Percentiles rank a stretch among this genome's conserved stretches.
phyloP scores from a whole-genome alignment of 768 basidiomycete genomes.

The Psilocybe sp. region DNA sequence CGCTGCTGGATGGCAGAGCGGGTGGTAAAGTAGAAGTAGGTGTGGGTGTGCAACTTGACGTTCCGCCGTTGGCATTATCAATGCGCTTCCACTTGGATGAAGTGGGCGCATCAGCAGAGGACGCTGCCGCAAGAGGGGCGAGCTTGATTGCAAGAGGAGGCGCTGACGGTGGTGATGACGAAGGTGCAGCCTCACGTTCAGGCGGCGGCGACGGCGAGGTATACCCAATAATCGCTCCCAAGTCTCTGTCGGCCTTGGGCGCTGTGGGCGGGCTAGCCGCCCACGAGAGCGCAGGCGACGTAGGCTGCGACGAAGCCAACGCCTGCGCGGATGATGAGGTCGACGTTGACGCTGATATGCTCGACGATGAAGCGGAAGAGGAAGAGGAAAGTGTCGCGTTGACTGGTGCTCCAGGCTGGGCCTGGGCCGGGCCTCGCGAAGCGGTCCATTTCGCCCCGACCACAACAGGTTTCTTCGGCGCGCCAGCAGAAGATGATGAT shows the following conservation, averaged over 20 bases:
- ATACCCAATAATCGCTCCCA: conserved; percentile 21
- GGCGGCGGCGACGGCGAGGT: conserved; percentile 23
- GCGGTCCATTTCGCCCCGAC: conserved; percentile 52
- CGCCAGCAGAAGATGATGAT: conserved; percentile 3
- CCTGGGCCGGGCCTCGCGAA: conserved; percentile 13
- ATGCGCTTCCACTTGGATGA: conserved; percentile 31
- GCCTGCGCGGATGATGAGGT: conserved; percentile 11
- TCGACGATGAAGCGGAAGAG: background rate
- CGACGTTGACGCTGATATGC: conserved; percentile 11
- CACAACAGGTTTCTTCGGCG: conserved; percentile 35
- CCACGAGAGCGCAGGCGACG: conserved; percentile 12
- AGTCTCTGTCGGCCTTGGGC: conserved; percentile 8
- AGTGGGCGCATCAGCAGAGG: background rate
- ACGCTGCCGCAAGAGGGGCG: no score
- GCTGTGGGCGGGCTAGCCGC: conserved; percentile 8
- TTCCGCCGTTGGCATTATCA: conserved; percentile 4
- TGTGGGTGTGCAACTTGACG: background rate
- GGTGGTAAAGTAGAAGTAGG: background rate
- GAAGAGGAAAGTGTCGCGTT: conserved; percentile 3
- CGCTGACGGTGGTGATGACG: background rate
- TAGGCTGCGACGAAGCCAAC: conserved; percentile 11
- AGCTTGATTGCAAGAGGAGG: background rate
- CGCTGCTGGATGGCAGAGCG: background rate
- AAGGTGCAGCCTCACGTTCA: conserved; percentile 5
- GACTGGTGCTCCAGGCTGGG: background rate